phyloP scores from a whole-genome alignment of 805 yeast species.

The Teunomyces lycoperdinae region DNA sequence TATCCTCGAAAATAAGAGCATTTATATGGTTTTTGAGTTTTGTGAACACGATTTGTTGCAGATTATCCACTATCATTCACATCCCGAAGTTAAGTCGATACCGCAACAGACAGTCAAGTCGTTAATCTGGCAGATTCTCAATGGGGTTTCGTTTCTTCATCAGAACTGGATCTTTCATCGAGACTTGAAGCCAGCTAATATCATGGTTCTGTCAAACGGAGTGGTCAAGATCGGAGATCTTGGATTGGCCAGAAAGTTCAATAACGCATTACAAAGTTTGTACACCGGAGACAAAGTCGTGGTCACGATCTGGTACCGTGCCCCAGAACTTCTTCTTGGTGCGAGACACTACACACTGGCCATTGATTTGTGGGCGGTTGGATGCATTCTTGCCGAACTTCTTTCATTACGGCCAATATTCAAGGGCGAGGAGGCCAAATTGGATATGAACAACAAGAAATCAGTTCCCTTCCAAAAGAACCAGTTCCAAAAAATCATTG shows the following conservation, averaged over 20 bases:
- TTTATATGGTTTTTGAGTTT: conserved; percentile 92
- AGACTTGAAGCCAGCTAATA: conserved; percentile 96
- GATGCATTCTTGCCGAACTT: conserved; percentile 90
- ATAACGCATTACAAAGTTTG: conserved; percentile 79
- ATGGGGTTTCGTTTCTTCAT: conserved; percentile 88
- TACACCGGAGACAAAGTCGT: conserved; percentile 94
- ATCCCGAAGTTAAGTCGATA: conserved; percentile 76
- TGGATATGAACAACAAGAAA: conserved; percentile 77
- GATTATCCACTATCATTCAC: conserved; percentile 91
- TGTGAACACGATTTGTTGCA: conserved; percentile 96
- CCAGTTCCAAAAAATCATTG: conserved; percentile 86
- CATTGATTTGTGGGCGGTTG: conserved; percentile 93
- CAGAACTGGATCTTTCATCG: conserved; percentile 96
- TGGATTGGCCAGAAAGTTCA: conserved; percentile 86
- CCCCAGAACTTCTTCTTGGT: conserved; percentile 88
- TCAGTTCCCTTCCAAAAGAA: conserved; percentile 91
- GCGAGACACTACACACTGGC: conserved; percentile 92
- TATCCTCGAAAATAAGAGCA: conserved; percentile 80
- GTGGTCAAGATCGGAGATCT: conserved; percentile 94
- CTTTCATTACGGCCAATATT: conserved; percentile 87
- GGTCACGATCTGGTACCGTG: conserved; percentile 95
- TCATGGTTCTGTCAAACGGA: conserved; percentile 89
- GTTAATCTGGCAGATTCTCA: conserved; percentile 86
- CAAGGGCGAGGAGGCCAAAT: conserved; percentile 96
- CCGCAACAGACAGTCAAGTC: conserved; percentile 80